Evolutionary conservation across 2,329 filamentous ascomycete genomes (phyloP).

Genomic region (Venturia pyrina): DNA sequence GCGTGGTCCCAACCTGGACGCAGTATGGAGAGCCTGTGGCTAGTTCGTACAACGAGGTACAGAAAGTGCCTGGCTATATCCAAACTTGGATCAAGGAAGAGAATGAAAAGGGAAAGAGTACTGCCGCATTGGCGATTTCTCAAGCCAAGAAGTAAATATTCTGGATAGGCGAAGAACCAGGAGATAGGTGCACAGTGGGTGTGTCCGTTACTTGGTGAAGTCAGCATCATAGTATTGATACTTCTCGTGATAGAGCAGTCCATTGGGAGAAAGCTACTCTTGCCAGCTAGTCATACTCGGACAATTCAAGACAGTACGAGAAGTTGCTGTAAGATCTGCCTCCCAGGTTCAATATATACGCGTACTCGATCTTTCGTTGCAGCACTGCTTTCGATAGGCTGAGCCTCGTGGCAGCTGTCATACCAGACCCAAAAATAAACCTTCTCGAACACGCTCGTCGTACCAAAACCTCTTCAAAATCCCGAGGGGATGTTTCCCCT

Average conservation of each 20-base stretch:
- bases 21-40: slow-evolving; percentile 24
- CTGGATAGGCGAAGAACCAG: not conserved
- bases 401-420: not conserved
- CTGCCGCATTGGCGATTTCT: slow-evolving; percentile 3
- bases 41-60: slow-evolving; percentile 19
- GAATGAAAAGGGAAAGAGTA: slow-evolving; percentile 8
- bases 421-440: not conserved
- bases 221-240: not conserved
- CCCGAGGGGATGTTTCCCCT: no score
- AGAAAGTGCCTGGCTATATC: slow-evolving; percentile 12
- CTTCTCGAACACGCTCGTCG: no score
- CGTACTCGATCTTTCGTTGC: not conserved
- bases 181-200: not conserved
- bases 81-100: slow-evolving; percentile 10
- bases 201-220: not conserved
- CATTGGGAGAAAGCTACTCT: not conserved
- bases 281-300: not conserved
- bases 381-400: not conserved
- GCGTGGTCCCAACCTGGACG: slow-evolving; percentile 26
- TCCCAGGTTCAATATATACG: no score
- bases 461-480: no score
- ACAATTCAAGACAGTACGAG: not conserved
- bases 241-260: not conserved
- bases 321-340: not conserved
- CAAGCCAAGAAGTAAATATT: slow-evolving; percentile 4